Evolutionary conservation across 78 protist genomes (phyloP), one percentile per base, ranked within the genome.

Genomic region (Goniomonas avonlea): DNA sequence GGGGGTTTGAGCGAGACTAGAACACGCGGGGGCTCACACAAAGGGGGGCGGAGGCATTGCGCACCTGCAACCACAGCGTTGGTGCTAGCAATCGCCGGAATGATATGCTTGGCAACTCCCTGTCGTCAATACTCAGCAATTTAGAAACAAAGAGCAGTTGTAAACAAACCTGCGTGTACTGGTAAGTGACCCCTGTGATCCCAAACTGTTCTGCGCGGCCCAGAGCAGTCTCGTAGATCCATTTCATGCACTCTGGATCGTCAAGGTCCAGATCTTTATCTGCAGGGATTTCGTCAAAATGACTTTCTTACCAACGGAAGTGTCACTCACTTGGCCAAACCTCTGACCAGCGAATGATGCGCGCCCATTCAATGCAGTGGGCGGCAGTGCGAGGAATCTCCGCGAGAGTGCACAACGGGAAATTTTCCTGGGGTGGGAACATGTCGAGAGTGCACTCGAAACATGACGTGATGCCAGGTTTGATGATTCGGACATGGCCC

Each of bases 11-110:
- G 60, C 23, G 15, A 9, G 27, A 18, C 59, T 4, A 29, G 18
- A 23, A 53, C 41, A 1, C 31, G 48, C 15, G 5, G 48, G 34
- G 4, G 35, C 25, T 5, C 43, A 8, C 55, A 8, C 13, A 8
- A 13, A 25, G 32, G 80, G 40, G 9, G 63, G 31, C 5, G 37
- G 32, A 1, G 41, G n/a, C 5, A 11, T 29, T 11, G 17, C 60
- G 43, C 37, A 39, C 86, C 94, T 17, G 99, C 93, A 25, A 96
- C 89, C 58, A 94, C 86, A 31, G 99, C 97, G 78, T 95, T 96
- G 82, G 99, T 96, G 18, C 94, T 80, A 23, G 98, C 99, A 41
- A 96, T 87, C 38, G 98, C 98, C 4, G 99, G 99, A 48, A 96
- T 94, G 80, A 96, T 91, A 81, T 91, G 84, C 87, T 96, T 94